Conservation (phyloP, 805 yeast species). For the Ogataea minuta region DNA sequence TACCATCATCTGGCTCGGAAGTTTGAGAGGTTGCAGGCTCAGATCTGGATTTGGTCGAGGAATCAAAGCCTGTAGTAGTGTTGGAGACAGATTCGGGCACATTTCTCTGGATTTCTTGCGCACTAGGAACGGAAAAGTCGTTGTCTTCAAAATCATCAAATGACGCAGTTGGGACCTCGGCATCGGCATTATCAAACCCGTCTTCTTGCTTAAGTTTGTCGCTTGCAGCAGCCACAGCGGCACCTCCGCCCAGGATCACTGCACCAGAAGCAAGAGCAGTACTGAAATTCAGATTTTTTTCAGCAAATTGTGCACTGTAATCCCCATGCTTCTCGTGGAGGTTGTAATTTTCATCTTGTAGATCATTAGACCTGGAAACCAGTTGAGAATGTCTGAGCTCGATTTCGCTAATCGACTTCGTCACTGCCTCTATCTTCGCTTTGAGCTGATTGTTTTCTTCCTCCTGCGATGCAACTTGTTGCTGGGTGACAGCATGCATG, state of each 20-base stretch:
- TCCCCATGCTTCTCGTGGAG: conserved; percentile 37
- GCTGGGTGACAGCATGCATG: conserved; percentile 60
- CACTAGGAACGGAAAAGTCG: conserved; percentile 20
- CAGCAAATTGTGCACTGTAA: conserved; percentile 32
- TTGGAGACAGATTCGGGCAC: conserved; percentile 23
- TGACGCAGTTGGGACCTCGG: conserved; percentile 34
- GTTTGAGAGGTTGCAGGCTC: conserved; percentile 47
- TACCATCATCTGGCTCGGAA: conserved; percentile 40
- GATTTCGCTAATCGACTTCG: conserved; percentile 28
- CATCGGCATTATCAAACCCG: conserved; percentile 7
- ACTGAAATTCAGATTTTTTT: conserved; percentile 31
- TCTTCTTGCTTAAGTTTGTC: conserved; percentile 11
- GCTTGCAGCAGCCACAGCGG: conserved; percentile 19
- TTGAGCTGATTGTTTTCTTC: conserved; percentile 41
- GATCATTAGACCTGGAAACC: conserved; percentile 18
- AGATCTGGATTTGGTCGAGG: conserved; percentile 20
- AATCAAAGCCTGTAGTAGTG: conserved; percentile 23
- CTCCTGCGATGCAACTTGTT: conserved; percentile 64
- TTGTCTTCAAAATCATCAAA: conserved; percentile 33
- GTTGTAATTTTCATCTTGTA: conserved; percentile 41
- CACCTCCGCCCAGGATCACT: conserved; percentile 23
- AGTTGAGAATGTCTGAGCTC: conserved; percentile 27
- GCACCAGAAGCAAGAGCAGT: conserved; percentile 31
- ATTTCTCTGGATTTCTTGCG: conserved; percentile 15
- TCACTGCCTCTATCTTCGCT: conserved; percentile 24